Conservation (phyloP, 345 rosid species). For the Pseudoturritis turrita region DNA sequence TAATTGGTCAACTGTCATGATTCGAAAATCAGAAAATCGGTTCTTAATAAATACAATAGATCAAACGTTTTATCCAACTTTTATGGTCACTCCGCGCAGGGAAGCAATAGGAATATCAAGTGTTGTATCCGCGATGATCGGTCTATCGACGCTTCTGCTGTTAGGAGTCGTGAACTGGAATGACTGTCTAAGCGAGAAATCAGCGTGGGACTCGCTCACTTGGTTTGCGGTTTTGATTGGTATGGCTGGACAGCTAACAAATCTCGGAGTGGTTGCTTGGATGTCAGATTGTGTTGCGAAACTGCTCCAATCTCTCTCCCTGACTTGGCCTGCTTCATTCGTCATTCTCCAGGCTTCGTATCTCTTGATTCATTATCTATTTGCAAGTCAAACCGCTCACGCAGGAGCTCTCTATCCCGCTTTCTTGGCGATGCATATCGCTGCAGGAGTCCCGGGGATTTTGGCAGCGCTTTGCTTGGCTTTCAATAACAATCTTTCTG, state of each 20-base stretch:
- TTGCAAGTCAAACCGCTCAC: slow-evolving; percentile 95
- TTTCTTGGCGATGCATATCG: slow-evolving; percentile 90
- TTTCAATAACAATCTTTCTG: slow-evolving; percentile 81
- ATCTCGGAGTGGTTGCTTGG: slow-evolving; percentile 80
- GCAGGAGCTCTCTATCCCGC: slow-evolving; percentile 89
- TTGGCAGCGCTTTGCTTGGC: slow-evolving; percentile 84
- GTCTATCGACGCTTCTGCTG: slow-evolving; percentile 66
- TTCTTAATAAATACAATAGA: not conserved
- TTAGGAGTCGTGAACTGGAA: slow-evolving; percentile 94
- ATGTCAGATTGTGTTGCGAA: slow-evolving; percentile 74
- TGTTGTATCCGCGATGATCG: slow-evolving; percentile 97
- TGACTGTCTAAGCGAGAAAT: slow-evolving; percentile 88
- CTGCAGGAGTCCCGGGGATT: slow-evolving; percentile 79
- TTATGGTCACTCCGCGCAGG: slow-evolving; percentile 31
- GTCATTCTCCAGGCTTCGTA: slow-evolving; percentile 81
- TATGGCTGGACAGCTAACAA: slow-evolving; percentile 91
- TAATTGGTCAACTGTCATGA: not conserved
- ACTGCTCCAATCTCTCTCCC: slow-evolving; percentile 55
- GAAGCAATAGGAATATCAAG: slow-evolving; percentile 77
- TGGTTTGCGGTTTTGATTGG: slow-evolving; percentile 96
- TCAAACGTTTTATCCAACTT: not conserved
- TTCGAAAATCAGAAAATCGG: not conserved
- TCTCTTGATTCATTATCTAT: slow-evolving; percentile 79
- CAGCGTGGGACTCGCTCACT: slow-evolving; percentile 94
- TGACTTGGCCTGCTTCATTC: slow-evolving; percentile 86